Base-by-base conservation (phyloP, 2,329 filamentous ascomycete genomes). In the Scleromitrula shiraiana region DNA sequence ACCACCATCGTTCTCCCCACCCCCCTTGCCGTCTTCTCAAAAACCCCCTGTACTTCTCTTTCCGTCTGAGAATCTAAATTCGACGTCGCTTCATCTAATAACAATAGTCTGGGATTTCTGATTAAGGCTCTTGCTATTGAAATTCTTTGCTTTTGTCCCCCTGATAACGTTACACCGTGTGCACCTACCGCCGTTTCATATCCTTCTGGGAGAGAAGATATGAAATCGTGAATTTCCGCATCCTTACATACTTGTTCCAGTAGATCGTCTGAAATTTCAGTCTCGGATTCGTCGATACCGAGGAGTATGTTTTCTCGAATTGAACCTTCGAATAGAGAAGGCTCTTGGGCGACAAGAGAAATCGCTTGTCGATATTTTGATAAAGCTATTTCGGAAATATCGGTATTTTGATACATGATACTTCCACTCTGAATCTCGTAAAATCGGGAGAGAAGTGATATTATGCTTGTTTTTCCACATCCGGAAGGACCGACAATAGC, bases 1-100 rank as follows among this genome's bases (percentile, higher is more conserved):
- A 85, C 84, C 4, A 93, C 71, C 56, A 85, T 88, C 1, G 87
- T 81, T 52, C 85, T 87, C 1, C 75, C n/a, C n/a, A n/a, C n/a
- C n/a, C n/a, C 76, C 53, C 71, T 71, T 3, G 73, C 73, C 0
- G 78, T 80, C 33, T 70, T 71, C 68, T 88, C 82, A 59, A 91
- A 79, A 0, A 84, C 83, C 1, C 69, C 70, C 63, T 90, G 76
- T 1, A 82, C 72, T 4, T 75, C 61, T 27, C 76, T 71, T 59
- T 82, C 78, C 0, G 70, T 75, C 55, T 77, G 70, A 3, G 73
- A 74, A 53, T 81, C 77, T 0, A 82, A 62, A 42, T 69, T 73
- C 2, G 68, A 72, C 0, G 77, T 81, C 2, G 78, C 77, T 59
- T 82, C 77, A 46, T 82, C 78, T 0, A 82, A 65, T 0, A 82